Evolutionary conservation across 306 rosid genomes (phyloP).

Genomic region (Dryas octopetala): DNA sequence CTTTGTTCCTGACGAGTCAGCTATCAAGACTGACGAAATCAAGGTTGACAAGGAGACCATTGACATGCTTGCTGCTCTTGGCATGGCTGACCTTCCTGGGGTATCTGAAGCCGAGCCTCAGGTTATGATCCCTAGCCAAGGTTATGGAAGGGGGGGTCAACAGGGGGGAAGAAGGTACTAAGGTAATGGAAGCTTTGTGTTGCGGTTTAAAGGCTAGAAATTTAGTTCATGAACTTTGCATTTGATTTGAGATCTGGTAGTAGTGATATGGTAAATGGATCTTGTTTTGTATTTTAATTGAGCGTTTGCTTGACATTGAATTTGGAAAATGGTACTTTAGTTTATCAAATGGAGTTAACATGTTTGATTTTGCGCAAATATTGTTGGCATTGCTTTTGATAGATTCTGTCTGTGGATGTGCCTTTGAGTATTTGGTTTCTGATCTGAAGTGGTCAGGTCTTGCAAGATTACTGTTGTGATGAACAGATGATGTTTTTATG

Average conservation of each 20-base stretch:
- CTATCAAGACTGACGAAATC: conserved; percentile 29
- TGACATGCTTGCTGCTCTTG: conserved; percentile 41
- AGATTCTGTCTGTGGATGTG: neutral
- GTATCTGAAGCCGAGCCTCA: conserved; percentile 32
- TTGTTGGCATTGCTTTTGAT: neutral
- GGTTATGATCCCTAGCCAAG: conserved; percentile 20
- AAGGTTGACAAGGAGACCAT: conserved; percentile 40
- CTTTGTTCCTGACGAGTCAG: conserved; percentile 42
- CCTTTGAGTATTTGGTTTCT: neutral
- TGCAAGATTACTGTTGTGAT: too few species aligned
- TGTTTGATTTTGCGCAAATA: neutral
- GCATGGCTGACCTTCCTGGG: conserved; percentile 40
- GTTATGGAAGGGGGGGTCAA: conserved; percentile 26
- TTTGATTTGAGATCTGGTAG: neutral
- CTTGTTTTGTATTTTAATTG: conserved; percentile 6
- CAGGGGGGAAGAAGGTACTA: conserved; percentile 30
- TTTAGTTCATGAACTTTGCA: neutral
- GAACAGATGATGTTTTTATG: too few species aligned
- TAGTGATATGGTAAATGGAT: neutral
- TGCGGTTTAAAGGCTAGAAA: neutral
- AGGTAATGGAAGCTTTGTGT: conserved; percentile 13
- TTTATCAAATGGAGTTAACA: conserved; percentile 4
- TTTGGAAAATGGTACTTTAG: conserved; percentile 8
- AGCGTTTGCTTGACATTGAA: neutral
- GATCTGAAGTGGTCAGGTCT: too few species aligned